A percentile compares a stretch with the other conserved stretches of the same genome.
phyloP scores from a whole-genome alignment of 192 early-diverging fungal genomes.

The Coemansia sp. region DNA sequence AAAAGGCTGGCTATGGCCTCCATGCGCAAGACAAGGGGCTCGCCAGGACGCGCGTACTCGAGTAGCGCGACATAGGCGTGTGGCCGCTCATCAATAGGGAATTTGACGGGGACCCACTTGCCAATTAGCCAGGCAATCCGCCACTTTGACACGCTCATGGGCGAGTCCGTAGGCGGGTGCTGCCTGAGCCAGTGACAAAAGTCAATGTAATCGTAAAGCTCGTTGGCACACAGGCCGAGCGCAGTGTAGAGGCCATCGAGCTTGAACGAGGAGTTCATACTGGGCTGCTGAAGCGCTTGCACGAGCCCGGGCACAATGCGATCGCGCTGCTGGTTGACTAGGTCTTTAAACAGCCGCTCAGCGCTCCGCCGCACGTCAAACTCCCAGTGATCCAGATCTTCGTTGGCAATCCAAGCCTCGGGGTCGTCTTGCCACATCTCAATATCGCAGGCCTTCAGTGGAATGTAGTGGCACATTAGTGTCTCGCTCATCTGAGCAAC shows the following conservation, averaged over 20 bases:
- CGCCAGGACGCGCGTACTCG: conserved; percentile 64
- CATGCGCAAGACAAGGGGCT: conserved; percentile 82
- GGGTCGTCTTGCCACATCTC: conserved; percentile 83
- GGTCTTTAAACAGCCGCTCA: conserved; percentile 79
- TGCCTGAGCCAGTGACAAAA: conserved; percentile 78
- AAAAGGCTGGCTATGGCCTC: conserved; percentile 70
- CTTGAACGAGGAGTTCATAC: background rate
- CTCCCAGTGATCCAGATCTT: conserved; percentile 86
- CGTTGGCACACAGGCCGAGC: conserved; percentile 78
- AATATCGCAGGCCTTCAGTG: conserved; percentile 70
- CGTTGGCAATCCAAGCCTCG: conserved; percentile 79
- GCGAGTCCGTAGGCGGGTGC: conserved; percentile 42
- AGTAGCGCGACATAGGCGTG: conserved; percentile 75
- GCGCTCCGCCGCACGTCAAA: conserved; percentile 78
- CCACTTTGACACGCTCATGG: conserved; percentile 57
- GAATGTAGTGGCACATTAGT: conserved; percentile 75
- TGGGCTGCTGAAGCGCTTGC: conserved; percentile 20
- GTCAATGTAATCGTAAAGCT: conserved; percentile 79
- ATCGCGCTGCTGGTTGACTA: conserved; percentile 63
- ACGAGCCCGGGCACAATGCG: conserved; percentile 27
- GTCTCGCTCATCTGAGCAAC: conserved; percentile 68
- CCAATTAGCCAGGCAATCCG: conserved; percentile 84
- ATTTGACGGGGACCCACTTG: conserved; percentile 84
- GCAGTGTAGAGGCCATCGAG: conserved; percentile 67
- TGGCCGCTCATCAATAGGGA: conserved; percentile 62